A percentile compares a stretch with the other conserved stretches of the same genome.
These are phyloP conservation scores for Malassezia brasiliensis DNA, from an alignment of 1,284 basidiomycete species.

Conservation along the genomic window DNA sequence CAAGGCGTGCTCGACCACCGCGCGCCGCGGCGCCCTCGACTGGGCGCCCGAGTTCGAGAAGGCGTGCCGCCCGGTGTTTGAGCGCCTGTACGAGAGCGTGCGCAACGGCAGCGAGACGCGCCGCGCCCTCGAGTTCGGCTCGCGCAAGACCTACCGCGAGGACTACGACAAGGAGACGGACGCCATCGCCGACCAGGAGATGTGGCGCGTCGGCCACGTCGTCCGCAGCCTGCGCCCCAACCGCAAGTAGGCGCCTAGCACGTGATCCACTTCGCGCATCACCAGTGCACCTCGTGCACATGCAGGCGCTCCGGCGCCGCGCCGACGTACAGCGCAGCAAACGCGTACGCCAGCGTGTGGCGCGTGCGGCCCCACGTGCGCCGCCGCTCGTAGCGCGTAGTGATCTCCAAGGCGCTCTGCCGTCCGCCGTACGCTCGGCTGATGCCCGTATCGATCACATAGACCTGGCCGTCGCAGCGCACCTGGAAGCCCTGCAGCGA, in stretches of 20 bases:
- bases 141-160: slow-evolving; percentile 80
- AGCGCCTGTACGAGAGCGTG: slow-evolving; percentile 87
- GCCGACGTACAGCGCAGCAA: not conserved
- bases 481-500: slow-evolving; percentile 36
- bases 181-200: slow-evolving; percentile 93
- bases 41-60: slow-evolving; percentile 98
- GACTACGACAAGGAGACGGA: slow-evolving; percentile 87
- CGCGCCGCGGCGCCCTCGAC: slow-evolving; percentile 93
- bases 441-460: slow-evolving; percentile 46
- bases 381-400: not conserved
- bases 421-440: slow-evolving; percentile 39
- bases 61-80: slow-evolving; percentile 85
- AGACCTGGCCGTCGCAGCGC: slow-evolving; percentile 25
- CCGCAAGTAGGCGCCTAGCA: slow-evolving; percentile 5
- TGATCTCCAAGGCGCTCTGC: slow-evolving; percentile 27
- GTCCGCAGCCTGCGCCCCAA: slow-evolving; percentile 43
- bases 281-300: not conserved
- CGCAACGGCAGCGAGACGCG: slow-evolving; percentile 90
- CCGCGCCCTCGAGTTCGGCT: slow-evolving; percentile 92
- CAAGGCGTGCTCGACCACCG: slow-evolving; percentile 89
- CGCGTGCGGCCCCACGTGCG: not conserved
- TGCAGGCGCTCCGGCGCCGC: not conserved
- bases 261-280: not conserved
- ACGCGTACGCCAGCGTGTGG: not conserved
- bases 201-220: slow-evolving; percentile 56